Evolutionary conservation across 1,284 basidiomycete species (phyloP).

Genomic region (Tetrapyrgos nigripes): DNA sequence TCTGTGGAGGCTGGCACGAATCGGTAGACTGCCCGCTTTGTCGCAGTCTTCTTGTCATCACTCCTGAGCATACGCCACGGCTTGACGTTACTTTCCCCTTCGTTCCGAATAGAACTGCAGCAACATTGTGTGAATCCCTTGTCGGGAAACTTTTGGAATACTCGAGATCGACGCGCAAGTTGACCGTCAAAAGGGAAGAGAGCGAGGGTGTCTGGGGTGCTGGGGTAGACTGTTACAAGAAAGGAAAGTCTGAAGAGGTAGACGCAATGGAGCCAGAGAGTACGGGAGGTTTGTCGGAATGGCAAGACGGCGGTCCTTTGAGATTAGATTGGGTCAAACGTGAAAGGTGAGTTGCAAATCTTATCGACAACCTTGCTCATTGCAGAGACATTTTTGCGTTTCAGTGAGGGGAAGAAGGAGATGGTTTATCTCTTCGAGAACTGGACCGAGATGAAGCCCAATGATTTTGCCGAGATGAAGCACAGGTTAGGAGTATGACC

Average conservation of each 20-base stretch:
- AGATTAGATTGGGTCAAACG: conserved; percentile 59
- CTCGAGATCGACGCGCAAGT: conserved; percentile 33
- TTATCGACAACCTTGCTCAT: conserved; percentile 11
- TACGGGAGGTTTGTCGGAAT: conserved; percentile 42
- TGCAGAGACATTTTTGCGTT: conserved; percentile 14
- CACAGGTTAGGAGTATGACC: conserved; percentile 55
- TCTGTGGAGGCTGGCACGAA: conserved; percentile 70
- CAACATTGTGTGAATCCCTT: conserved; percentile 52
- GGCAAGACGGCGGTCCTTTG: conserved; percentile 53
- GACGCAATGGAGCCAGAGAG: conserved; percentile 33
- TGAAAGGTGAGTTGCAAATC: conserved; percentile 51
- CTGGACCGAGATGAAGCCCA: conserved; percentile 52
- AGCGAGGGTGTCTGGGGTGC: conserved; percentile 40
- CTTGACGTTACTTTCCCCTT: conserved; percentile 61
- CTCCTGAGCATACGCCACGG: conserved; percentile 56
- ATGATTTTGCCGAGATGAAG: conserved; percentile 58
- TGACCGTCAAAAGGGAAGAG: conserved; percentile 47
- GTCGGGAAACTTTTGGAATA: conserved; percentile 48
- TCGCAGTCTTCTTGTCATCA: conserved; percentile 55
- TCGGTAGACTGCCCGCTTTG: conserved; percentile 71
- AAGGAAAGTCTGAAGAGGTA: conserved; percentile 42
- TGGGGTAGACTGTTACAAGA: conserved; percentile 31
- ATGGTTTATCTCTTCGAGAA: conserved; percentile 50
- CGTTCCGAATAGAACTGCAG: conserved; percentile 62
- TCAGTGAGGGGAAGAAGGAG: conserved; percentile 56